Evolutionary conservation across 2,329 filamentous ascomycete species (phyloP), one percentile per base, ranked within the genome.

Genomic region (Epichloe aotearoae): DNA sequence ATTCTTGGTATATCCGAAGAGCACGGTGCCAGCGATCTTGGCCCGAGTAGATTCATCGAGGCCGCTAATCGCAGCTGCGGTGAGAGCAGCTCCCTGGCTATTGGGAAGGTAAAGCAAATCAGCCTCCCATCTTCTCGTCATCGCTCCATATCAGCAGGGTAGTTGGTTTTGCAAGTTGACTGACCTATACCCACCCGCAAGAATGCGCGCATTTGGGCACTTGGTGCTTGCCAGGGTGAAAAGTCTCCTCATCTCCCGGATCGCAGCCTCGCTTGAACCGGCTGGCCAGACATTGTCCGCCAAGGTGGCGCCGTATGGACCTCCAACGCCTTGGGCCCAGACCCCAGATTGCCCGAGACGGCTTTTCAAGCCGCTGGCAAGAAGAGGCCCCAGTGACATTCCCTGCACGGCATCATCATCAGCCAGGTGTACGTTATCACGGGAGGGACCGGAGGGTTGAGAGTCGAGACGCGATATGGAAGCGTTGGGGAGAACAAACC

Each of bases 251-350:
- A 68, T 70, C 50, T 70, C 70, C 1, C 60, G 50, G 51, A 75
- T 73, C 34, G 69, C 67, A 5, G 53, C 62, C 4, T 43, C 42
- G 37, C 61, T 61, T 1, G 70, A 71, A 39, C 70, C 69, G 2
- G 59, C 54, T 3, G 67, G 64, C 1, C 69, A 61, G 39, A 63
- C 59, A 53, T 73, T 73, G 23, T 62, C 60, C 1, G 56, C 50
- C 0, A 72, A 41, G 1, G 55, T 55, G 0, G 69, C 70, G 1
- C 51, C 58, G 58, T 75, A 75, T 2, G 61, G 54, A 23, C 62
- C 62, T 5, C 66, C 66, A 14, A 75, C 69, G 14, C 72, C 72
- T 55, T 74, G 72, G 20, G 72, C 64, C 66, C 67, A 69, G 52
- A 70, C 54, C 17, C 58, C 52, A 8, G 44, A 50, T 15, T 7